These are phyloP conservation scores for Areca catechu DNA, from an alignment of 176 grass and related monocot genomes.

Conservation along the genomic window DNA sequence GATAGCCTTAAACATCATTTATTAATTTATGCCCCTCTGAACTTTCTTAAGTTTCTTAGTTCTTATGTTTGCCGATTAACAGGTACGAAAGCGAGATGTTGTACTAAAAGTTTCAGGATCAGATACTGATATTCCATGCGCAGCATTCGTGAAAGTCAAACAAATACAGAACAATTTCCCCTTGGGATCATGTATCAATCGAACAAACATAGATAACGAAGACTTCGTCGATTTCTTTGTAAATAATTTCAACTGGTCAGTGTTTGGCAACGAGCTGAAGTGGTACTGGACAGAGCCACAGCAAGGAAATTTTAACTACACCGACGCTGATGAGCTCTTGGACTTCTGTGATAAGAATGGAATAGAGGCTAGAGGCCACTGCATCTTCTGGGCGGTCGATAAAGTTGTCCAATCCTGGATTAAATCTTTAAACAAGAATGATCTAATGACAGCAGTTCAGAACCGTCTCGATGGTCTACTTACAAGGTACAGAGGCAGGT, in stretches of 20 bases:
- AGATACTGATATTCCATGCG: background rate
- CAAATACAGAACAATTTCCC: conserved; percentile 83
- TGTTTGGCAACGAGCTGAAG: conserved; percentile 93
- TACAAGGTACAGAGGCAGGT: conserved; percentile 67
- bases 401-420: conserved; percentile 64
- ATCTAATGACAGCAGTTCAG: conserved; percentile 44
- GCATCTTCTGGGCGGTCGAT: conserved; percentile 92
- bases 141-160: conserved; percentile 31
- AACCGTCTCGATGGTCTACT: conserved; percentile 45
- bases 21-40: too few species aligned
- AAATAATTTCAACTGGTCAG: conserved; percentile 83
- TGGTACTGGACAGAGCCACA: conserved; percentile 93
- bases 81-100: conserved; percentile 68
- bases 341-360: conserved; percentile 62
- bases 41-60: background rate
- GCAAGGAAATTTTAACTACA: conserved; percentile 52
- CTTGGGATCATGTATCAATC: conserved; percentile 65
- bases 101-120: conserved; percentile 39
- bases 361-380: conserved; percentile 59
- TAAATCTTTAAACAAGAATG: conserved; percentile 29
- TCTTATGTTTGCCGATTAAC: background rate
- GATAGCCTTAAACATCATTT: too few species aligned
- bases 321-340: conserved; percentile 76
- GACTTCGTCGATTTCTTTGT: conserved; percentile 76
- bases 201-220: conserved; percentile 91